phyloP scores from a whole-genome alignment of 78 protist species.

The Dictyostelium firmibasis region DNA sequence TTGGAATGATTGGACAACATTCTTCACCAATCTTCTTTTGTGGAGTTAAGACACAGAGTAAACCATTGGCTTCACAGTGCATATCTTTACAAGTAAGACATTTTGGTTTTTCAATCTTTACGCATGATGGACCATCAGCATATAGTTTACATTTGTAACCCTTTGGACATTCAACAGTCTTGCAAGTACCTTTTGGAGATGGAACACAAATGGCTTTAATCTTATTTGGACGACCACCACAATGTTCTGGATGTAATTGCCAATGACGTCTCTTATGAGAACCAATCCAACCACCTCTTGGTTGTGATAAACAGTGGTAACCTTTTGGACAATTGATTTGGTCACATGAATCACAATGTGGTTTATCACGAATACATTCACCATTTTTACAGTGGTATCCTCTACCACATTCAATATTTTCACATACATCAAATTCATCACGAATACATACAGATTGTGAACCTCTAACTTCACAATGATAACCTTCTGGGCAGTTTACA shows the following conservation, averaged over 20 bases:
- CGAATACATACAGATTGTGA: constrained; percentile 8
- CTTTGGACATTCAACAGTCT: background rate
- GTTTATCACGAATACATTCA: background rate
- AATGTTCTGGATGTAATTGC: background rate
- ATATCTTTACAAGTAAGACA: constrained; percentile 27
- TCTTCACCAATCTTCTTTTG: background rate
- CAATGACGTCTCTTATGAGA: background rate
- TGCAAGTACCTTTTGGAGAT: background rate
- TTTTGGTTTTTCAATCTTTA: background rate
- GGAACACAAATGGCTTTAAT: constrained; percentile 2
- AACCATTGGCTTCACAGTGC: constrained; percentile 29
- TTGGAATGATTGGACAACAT: constrained; percentile 51
- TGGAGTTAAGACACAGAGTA: constrained; percentile 12
- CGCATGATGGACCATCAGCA: background rate
- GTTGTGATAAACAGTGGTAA: background rate
- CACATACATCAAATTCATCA: background rate
- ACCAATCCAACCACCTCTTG: background rate
- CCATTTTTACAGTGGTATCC: background rate
- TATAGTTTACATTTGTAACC: background rate
- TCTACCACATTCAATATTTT: background rate
- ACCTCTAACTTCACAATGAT: background rate
- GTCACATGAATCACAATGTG: background rate
- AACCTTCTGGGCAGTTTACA: background rate
- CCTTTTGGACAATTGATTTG: background rate
- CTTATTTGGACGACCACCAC: background rate